A percentile compares a stretch with the other conserved stretches of the same genome.
Conservation (phyloP, 176 grass and related monocot genomes). For the Saccharum spontaneum region DNA sequence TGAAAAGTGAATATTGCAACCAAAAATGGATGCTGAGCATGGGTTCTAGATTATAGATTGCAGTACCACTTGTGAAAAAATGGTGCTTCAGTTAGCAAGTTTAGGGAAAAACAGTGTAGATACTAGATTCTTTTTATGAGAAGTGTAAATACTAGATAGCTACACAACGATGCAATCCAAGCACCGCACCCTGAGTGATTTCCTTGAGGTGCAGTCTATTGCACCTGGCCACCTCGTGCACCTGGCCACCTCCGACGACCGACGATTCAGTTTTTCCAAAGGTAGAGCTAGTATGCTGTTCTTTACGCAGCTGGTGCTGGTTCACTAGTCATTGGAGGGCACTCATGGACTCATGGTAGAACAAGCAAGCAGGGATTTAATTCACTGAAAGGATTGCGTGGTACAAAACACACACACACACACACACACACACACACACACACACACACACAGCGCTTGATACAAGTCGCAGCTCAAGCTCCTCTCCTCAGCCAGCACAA, state of each 20-base stretch:
- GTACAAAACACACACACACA: conserved; percentile 39
- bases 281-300: background rate
- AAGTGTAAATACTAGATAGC: too few relatives aligned
- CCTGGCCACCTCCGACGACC: too few relatives aligned
- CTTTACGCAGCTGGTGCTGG: background rate
- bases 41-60: background rate
- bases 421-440: conserved; percentile 46
- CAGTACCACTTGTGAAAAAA: background rate
- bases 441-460: conserved; percentile 35
- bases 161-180: background rate
- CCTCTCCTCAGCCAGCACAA: background rate
- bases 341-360: background rate
- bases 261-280: too few relatives aligned
- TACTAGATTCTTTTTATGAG: too few relatives aligned
- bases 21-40: background rate
- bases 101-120: background rate
- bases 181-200: background rate
- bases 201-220: background rate
- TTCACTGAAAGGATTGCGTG: conserved; percentile 29
- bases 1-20: background rate
- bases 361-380: background rate
- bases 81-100: background rate
- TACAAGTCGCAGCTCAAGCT: conserved; percentile 38
- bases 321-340: background rate
- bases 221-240: background rate